Base-by-base conservation (phyloP, 2,329 filamentous ascomycete genomes). In the Exophiala aquamarina region DNA sequence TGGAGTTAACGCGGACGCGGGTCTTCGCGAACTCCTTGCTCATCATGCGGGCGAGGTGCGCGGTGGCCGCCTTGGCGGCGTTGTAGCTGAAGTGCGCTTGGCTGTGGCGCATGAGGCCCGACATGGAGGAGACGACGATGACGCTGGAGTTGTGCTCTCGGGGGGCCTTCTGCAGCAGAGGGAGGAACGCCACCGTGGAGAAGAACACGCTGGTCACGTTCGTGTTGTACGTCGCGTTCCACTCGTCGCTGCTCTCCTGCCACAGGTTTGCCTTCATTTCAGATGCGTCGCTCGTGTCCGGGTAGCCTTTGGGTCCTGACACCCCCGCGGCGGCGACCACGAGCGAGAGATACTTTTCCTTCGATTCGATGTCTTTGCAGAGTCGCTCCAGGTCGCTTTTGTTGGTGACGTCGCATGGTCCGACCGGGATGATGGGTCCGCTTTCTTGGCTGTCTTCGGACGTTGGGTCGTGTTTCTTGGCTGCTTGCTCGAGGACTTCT, bases 51-150 rank as follows among this genome's bases (percentile, higher is more conserved):
- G 80, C 81, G 55, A 89, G 64, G 43, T 79, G 77, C 26, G 86
- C 58, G 1, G 90, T 65, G 0, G 79, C 84, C 0, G 83, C 80
- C 64, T 91, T 90, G 50, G 76, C 81, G 1, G 81, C 81, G 55
- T 91, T 90, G 61, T 90, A 90, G 0, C 80, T 78, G 1, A 73
- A 77, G 59, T 91, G 86, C 0, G 86, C 84, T 62, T 90, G 86
- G 0, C 86, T 85, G 59, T 74, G 68, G 9, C 84, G 81, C 72
- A 89, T 87, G 52, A 88, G 82, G 3, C 78, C 82, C 1, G 75
- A 84, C 67, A 90, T 87, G 32, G 78, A 83, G 59, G 81, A 84
- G 31, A 85, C 86, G 21, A 86, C 81, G 46, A 92, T 79, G 26
- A 61, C 59, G 10, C 56, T 61, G 18, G 57, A 45, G 38, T 33